These are phyloP conservation scores for Sugiyamaella floridensis DNA, from an alignment of 805 yeast genomes.

Conservation along the genomic window DNA sequence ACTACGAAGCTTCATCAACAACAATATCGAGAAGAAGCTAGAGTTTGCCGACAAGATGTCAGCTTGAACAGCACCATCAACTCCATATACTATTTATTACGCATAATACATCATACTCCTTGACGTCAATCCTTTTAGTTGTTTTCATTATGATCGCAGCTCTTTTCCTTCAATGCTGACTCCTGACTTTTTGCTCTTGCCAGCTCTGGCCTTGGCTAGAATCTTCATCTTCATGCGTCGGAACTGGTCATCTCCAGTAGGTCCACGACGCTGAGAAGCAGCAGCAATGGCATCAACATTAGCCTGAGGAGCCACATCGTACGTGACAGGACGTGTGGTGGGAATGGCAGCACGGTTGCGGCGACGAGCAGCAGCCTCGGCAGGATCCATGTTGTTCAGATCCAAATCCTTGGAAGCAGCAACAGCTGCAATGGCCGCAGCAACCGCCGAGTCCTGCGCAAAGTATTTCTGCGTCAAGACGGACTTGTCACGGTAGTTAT, in stretches of 20 bases:
- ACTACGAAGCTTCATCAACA: constrained; percentile 13
- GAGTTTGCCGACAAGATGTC: constrained; percentile 10
- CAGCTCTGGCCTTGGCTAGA: constrained; percentile 41
- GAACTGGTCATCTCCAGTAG: constrained; percentile 57
- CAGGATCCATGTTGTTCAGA: constrained; percentile 37
- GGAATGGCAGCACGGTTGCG: constrained; percentile 95
- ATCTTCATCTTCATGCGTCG: constrained; percentile 62
- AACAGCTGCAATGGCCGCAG: constrained; percentile 9
- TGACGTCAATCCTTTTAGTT: too few species aligned
- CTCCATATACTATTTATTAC: not conserved
- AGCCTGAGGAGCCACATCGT: constrained; percentile 82
- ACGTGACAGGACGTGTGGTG: constrained; percentile 80
- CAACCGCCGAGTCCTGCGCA: not conserved
- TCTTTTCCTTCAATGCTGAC: constrained; percentile 66
- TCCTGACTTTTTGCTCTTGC: constrained; percentile 50
- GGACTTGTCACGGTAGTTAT: constrained; percentile 82
- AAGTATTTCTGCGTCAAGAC: constrained; percentile 60
- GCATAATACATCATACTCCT: not conserved
- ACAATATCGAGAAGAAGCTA: constrained; percentile 16
- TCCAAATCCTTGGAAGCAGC: not conserved
- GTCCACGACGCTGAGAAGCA: constrained; percentile 36
- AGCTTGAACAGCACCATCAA: not conserved
- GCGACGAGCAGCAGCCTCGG: constrained; percentile 85
- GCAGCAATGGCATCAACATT: constrained; percentile 18
- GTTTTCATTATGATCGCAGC: constrained; percentile 2